Evolutionary conservation across 352 stramenopile species (phyloP), one percentile per base, ranked within the genome.

Genomic region (Pythium scleroteichum): DNA sequence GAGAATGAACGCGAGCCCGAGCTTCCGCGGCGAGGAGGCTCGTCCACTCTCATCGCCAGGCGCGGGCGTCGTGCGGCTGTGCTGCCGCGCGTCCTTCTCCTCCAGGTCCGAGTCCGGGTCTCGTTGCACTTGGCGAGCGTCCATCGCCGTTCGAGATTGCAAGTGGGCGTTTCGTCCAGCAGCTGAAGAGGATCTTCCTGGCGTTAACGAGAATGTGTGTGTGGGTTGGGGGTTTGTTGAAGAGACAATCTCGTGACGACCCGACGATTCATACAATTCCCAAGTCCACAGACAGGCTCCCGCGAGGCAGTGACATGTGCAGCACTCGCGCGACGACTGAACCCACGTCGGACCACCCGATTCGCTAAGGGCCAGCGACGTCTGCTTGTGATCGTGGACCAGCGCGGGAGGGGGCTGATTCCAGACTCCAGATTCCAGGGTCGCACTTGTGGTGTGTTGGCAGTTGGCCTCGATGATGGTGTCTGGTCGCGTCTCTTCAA

Each of bases 1-100:
- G 4, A 59, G 40, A 13, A 59, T 59, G 39, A 51, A 59, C 24
- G 19, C 24, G 6, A 59, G n/a, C 20, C 41, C 41, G 24, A 51
- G 20, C 22, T 49, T 48, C 17, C 24, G 23, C 26, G 52, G 52
- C 4, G 52, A 59, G 22, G 9, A 22, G 17, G 8, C n/a, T 22
- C 19, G 13, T 24, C 17, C 8, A 4, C 22, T 22, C 3, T 48
- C 20, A 3, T 48, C 20, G n/a, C 24, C 20, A n/a, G 39, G n/a
- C 14, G 8, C 14, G 12, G n/a, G 4, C 41, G 41, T 20, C 41
- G 41, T 48, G 3, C 14, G 14, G 46, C 46, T 22, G 46, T 53
- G 46, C 46, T 53, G 46, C 24, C 22, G 46, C 24, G 22, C 46
- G 46, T 53, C 46, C 16, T 53, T 53, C 26, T 53, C 46, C 17